A percentile compares a stretch with the other conserved stretches of the same genome.
Conservation (phyloP, 1,284 basidiomycete genomes). For the Hymenochaete sp. region DNA sequence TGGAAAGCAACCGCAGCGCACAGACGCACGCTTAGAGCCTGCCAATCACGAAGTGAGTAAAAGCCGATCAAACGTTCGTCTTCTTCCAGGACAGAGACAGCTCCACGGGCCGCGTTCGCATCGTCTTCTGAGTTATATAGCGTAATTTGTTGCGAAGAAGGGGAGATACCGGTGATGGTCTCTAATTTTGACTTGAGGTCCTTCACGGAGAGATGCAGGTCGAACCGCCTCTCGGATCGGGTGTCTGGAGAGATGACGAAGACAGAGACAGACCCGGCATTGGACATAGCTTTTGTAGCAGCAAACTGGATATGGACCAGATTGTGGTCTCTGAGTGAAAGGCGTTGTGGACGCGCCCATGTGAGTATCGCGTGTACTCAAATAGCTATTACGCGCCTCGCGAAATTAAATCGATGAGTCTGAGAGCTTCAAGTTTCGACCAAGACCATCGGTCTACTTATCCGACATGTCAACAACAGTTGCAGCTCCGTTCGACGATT, state of each 20-base stretch:
- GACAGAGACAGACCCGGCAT: constrained; percentile 53
- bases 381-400: too few relatives aligned
- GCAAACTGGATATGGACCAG: too few relatives aligned
- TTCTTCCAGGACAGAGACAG: constrained; percentile 49
- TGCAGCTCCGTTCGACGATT: background rate
- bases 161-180: constrained; percentile 83
- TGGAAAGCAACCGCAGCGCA: constrained; percentile 31
- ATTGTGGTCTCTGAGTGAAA: too few relatives aligned
- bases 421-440: too few relatives aligned
- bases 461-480: background rate
- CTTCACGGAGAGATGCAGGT: constrained; percentile 61
- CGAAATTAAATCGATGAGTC: too few relatives aligned
- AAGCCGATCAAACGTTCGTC: constrained; percentile 62
- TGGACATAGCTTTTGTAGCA: constrained; percentile 32
- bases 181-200: constrained; percentile 87
- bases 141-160: constrained; percentile 58
- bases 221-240: constrained; percentile 76
- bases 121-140: constrained; percentile 57
- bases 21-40: constrained; percentile 59
- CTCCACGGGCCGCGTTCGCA: constrained; percentile 5
- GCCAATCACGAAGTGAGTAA: constrained; percentile 62
- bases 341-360: too few relatives aligned
- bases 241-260: constrained; percentile 84
- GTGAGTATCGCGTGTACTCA: too few relatives aligned
- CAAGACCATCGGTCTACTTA: too few relatives aligned